These are phyloP conservation scores for Solanum hybrid DNA, from an alignment of 305 asterid species.

Conservation along the genomic window DNA sequence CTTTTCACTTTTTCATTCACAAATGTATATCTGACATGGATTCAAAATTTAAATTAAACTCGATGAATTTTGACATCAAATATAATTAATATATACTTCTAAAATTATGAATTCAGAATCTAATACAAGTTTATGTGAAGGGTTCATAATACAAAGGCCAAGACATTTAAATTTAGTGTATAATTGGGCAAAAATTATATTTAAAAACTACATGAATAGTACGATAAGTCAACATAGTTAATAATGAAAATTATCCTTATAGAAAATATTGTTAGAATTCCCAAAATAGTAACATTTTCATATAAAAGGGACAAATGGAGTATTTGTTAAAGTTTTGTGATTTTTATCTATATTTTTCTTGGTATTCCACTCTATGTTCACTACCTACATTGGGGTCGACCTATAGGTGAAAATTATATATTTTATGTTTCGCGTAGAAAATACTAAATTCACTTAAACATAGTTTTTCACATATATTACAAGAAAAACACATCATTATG, in stretches of 20 bases:
- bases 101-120: background rate
- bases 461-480: background rate
- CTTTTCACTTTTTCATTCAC: constrained; percentile 9
- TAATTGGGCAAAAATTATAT: background rate
- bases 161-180: background rate
- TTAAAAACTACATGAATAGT: background rate
- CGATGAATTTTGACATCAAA: background rate
- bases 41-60: background rate
- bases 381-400: background rate
- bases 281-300: background rate
- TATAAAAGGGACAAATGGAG: background rate
- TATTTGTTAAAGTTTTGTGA: background rate
- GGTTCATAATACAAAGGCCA: background rate
- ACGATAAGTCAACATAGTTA: background rate
- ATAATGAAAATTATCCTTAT: background rate
- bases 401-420: background rate
- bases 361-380: background rate
- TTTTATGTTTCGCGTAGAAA: background rate
- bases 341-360: background rate
- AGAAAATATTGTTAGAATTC: background rate
- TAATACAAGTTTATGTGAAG: background rate
- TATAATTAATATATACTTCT: background rate
- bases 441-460: background rate
- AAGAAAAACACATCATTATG: background rate
- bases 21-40: background rate